phyloP scores from a whole-genome alignment of 1,284 basidiomycete species.

The Ceratobasidium sp. region DNA sequence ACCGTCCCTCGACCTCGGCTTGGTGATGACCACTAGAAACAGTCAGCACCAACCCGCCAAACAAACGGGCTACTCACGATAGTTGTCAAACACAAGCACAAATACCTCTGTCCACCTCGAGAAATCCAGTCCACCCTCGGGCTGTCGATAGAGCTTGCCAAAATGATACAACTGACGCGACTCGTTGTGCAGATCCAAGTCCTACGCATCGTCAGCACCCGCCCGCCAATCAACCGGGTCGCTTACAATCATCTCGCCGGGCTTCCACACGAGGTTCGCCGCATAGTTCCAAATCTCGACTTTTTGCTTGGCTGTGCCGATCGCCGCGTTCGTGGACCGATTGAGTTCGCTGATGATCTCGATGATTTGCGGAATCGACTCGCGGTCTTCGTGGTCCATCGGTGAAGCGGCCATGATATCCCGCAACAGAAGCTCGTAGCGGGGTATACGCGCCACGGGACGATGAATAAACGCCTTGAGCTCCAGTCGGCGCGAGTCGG shows the following conservation, averaged over 20 bases:
- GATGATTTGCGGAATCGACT: slow-evolving; percentile 80
- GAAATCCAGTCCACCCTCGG: slow-evolving; percentile 82
- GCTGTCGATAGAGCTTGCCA: slow-evolving; percentile 81
- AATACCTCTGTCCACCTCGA: slow-evolving; percentile 86
- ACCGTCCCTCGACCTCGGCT: slow-evolving; percentile 75
- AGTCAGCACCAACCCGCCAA: not conserved
- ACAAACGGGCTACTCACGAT: slow-evolving; percentile 65
- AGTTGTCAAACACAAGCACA: slow-evolving; percentile 91
- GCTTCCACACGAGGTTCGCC: slow-evolving; percentile 77
- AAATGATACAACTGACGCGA: slow-evolving; percentile 82
- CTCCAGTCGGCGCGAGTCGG: slow-evolving; percentile 77
- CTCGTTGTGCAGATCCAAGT: slow-evolving; percentile 86
- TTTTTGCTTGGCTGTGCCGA: slow-evolving; percentile 81
- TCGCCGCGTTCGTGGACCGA: slow-evolving; percentile 84
- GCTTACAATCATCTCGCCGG: slow-evolving; percentile 77
- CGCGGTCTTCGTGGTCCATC: slow-evolving; percentile 75
- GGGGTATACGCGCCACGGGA: slow-evolving; percentile 85
- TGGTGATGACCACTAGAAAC: slow-evolving; percentile 82
- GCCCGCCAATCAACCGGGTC: not conserved
- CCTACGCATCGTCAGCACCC: slow-evolving; percentile 54
- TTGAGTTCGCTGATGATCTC: slow-evolving; percentile 84
- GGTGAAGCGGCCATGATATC: slow-evolving; percentile 77
- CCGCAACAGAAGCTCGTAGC: slow-evolving; percentile 87
- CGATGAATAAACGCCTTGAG: slow-evolving; percentile 90
- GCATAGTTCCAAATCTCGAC: slow-evolving; percentile 88